These are phyloP conservation scores for Leucaena leucocephala DNA, from an alignment of 306 rosid genomes.

Conservation along the genomic window DNA sequence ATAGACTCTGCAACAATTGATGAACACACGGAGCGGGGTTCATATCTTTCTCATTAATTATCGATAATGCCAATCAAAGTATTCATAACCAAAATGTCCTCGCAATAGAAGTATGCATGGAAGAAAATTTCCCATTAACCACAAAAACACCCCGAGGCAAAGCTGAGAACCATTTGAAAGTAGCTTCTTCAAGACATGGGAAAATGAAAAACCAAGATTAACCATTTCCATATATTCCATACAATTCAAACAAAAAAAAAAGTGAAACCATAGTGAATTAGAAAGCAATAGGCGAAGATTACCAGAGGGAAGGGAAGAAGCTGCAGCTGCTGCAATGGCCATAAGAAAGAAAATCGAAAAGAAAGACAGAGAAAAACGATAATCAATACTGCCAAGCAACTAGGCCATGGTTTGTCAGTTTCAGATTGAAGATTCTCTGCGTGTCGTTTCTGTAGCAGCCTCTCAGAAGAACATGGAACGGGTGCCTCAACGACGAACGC, in stretches of 20 bases:
- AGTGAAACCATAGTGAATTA: not conserved
- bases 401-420: not conserved
- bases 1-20: not conserved
- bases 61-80: not conserved
- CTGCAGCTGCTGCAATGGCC: conserved; percentile 42
- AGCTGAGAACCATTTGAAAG: conserved; percentile 7
- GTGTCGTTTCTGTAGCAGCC: conserved; percentile 11
- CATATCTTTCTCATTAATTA: not conserved
- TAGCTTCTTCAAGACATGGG: conserved; percentile 15
- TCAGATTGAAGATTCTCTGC: conserved; percentile 15
- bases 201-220: conserved; percentile 36
- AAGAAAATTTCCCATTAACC: conserved; percentile 3
- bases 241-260: not conserved
- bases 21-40: not conserved
- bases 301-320: conserved; percentile 54
- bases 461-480: not conserved
- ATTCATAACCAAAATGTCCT: not conserved
- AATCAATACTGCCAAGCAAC: not conserved
- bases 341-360: conserved; percentile 27
- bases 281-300: conserved; percentile 1
- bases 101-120: conserved; percentile 4
- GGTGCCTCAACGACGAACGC: not conserved
- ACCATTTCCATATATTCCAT: not conserved
- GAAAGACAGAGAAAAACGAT: not conserved
- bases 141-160: not conserved